Percentiles rank a stretch among this genome's conserved stretches.
Evolutionary conservation across 805 yeast genomes (phyloP).

Genomic region (Lipomyces sp.): DNA sequence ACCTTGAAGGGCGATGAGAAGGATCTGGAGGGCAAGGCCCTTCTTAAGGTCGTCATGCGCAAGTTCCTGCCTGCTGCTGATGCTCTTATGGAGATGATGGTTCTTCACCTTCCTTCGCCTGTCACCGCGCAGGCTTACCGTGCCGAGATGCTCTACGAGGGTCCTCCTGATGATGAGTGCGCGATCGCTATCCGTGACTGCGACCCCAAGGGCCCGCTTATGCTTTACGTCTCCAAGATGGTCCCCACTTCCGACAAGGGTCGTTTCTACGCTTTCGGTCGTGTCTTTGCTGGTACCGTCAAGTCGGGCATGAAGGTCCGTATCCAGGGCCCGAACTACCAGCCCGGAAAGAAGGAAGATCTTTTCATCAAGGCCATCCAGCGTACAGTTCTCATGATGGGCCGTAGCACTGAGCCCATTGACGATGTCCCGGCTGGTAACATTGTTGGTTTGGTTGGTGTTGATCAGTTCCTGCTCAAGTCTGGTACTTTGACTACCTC

Average conservation of each 20-base stretch:
- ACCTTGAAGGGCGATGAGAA: constrained; percentile 92
- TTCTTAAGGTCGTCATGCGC: constrained; percentile 97
- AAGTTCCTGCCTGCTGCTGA: constrained; percentile 99
- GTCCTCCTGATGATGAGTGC: constrained; percentile 85
- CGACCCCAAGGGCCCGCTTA: constrained; percentile 96
- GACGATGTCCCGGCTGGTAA: constrained; percentile 99
- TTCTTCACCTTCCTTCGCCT: constrained; percentile 98
- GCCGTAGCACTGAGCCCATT: constrained; percentile 95
- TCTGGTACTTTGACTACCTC: constrained; percentile 98
- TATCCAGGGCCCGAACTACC: constrained; percentile 99
- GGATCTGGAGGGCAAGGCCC: constrained; percentile 98
- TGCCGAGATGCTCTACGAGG: constrained; percentile 98
- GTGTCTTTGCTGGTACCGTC: constrained; percentile 99
- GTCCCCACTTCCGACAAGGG: constrained; percentile 99
- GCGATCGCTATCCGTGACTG: constrained; percentile 94
- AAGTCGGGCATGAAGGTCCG: constrained; percentile 98
- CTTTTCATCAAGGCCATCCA: constrained; percentile 95
- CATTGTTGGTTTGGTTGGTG: constrained; percentile 99
- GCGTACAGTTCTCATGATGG: constrained; percentile 99
- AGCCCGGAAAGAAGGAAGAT: constrained; percentile 97
- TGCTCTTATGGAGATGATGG: constrained; percentile 98
- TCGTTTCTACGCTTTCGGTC: constrained; percentile 99
- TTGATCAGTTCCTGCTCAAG: constrained; percentile 98
- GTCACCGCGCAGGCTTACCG: constrained; percentile 98
- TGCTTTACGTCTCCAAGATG: constrained; percentile 99